Evolutionary conservation across 225 moss, liverwort and hornwort genomes (phyloP), one percentile per base, ranked within the genome.

Genomic region (Physcomitrellopsis africana): DNA sequence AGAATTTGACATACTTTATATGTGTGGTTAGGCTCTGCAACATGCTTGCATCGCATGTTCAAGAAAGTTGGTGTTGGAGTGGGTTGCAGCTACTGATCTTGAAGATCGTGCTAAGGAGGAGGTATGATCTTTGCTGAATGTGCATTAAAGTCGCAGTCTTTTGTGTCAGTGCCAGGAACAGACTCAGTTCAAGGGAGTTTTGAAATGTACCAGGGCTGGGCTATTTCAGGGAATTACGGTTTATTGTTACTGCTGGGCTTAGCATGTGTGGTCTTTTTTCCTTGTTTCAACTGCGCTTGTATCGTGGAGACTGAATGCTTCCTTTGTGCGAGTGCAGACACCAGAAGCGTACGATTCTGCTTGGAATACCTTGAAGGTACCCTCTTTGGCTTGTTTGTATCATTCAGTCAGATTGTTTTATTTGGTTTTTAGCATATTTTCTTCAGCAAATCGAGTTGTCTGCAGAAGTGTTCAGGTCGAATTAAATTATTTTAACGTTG

Each of bases 11-110:
- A 14, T 62, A 22, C 5, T 11, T 49, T 66, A 58, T 49, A 47
- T 75, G 37, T 65, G 43, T 16, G n/a, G 14, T 79, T 81, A 93
- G 93, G 93, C 93, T 29, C 81, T 93, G 13, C 76, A 91, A 76
- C 93, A 93, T 80, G 91, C 93, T 57, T 85, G 88, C 45, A 89
- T 86, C 75, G 91, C 91, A 55, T 89, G 91, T 42, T 88, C 88
- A 37, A 80, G 91, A 73, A 91, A 91, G 61, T 59, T 91, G 54
- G 84, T 77, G 32, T 66, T 91, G 79, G 71, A 79, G 60, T 91
- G 91, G 91, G 86, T 91, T 20, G 81, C 88, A n/a, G 88, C 91
- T 17, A 82, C 91, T 17, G 86, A 91, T 55, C 61, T 91, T 49
- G 91, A 91, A 68, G 84, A 87, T 42, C 68, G 49, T 63, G 75